These are phyloP conservation scores for Plasmopara halstedii DNA, from an alignment of 352 stramenopile genomes.

Conservation along the genomic window DNA sequence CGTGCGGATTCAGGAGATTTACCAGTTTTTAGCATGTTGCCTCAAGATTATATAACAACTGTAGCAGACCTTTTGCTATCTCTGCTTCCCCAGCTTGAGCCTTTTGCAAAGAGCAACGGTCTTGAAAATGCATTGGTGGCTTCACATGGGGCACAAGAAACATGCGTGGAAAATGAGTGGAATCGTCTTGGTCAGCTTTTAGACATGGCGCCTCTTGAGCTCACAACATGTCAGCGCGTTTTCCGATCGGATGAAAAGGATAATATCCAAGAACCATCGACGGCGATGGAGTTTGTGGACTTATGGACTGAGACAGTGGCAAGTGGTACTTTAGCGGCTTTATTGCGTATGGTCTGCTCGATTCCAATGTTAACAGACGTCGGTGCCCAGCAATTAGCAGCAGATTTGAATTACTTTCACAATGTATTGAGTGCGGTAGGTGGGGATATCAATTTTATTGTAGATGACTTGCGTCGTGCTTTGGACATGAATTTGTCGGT, in stretches of 20 bases:
- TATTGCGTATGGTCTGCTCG: slow-evolving; percentile 41
- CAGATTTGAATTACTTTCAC: slow-evolving; percentile 71
- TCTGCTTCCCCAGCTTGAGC: slow-evolving; percentile 70
- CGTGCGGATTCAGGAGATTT: slow-evolving; percentile 44
- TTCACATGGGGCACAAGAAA: slow-evolving; percentile 36
- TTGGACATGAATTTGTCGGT: slow-evolving; percentile 29
- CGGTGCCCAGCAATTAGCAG: slow-evolving; percentile 49
- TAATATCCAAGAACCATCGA: slow-evolving; percentile 10
- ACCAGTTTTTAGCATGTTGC: slow-evolving; percentile 66
- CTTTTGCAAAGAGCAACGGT: slow-evolving; percentile 69
- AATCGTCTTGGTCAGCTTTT: slow-evolving; percentile 34
- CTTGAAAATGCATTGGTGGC: slow-evolving; percentile 47
- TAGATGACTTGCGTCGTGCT: slow-evolving; percentile 37
- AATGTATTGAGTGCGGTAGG: slow-evolving; percentile 74
- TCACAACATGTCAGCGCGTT: slow-evolving; percentile 37
- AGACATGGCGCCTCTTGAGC: slow-evolving; percentile 31
- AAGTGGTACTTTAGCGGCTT: slow-evolving; percentile 49
- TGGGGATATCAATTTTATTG: slow-evolving; percentile 42
- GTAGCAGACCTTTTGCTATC: slow-evolving; percentile 74
- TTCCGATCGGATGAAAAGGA: slow-evolving; percentile 25
- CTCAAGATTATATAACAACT: slow-evolving; percentile 81
- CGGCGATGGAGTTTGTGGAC: slow-evolving; percentile 58
- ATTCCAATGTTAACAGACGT: slow-evolving; percentile 57
- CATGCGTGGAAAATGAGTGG: slow-evolving; percentile 51
- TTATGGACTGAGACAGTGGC: slow-evolving; percentile 63